phyloP scores from a whole-genome alignment of 2,329 filamentous ascomycete species.

The Neofusicoccum cordaticola region DNA sequence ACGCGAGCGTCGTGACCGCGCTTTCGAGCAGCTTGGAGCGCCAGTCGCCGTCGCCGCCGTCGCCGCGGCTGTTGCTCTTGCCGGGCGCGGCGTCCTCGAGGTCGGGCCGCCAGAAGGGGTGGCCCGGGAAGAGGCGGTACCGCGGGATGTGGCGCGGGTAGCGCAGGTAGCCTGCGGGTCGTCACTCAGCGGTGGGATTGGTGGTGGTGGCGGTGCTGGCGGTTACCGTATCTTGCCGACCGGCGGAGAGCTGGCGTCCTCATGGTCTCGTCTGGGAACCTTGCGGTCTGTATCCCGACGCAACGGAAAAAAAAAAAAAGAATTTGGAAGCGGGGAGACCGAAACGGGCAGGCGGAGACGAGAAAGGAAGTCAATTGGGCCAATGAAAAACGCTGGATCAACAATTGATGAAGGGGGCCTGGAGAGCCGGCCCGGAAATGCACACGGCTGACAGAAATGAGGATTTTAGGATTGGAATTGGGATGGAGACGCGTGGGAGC shows the following conservation, averaged over 20 bases:
- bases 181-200: not conserved
- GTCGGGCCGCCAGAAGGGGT: not conserved
- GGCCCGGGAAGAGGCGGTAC: not conserved
- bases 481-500: too few species aligned
- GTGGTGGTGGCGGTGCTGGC: not conserved
- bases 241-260: not conserved
- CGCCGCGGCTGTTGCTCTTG: too few species aligned
- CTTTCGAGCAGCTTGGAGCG: conserved; percentile 28
- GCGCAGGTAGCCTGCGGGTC: not conserved
- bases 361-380: too few species aligned
- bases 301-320: too few species aligned
- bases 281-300: too few species aligned
- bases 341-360: too few species aligned
- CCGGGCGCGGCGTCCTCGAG: not conserved
- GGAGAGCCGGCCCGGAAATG: too few species aligned
- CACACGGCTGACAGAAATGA: too few species aligned
- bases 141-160: not conserved
- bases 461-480: too few species aligned
- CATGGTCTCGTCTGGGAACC: not conserved
- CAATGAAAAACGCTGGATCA: too few species aligned
- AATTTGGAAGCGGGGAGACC: too few species aligned
- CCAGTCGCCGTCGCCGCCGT: not conserved
- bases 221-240: conserved; percentile 8
- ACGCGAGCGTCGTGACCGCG: conserved; percentile 34
- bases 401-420: too few species aligned